phyloP scores from a whole-genome alignment of 106 monocot genomes.

The Dendrobium chrysotoxum region DNA sequence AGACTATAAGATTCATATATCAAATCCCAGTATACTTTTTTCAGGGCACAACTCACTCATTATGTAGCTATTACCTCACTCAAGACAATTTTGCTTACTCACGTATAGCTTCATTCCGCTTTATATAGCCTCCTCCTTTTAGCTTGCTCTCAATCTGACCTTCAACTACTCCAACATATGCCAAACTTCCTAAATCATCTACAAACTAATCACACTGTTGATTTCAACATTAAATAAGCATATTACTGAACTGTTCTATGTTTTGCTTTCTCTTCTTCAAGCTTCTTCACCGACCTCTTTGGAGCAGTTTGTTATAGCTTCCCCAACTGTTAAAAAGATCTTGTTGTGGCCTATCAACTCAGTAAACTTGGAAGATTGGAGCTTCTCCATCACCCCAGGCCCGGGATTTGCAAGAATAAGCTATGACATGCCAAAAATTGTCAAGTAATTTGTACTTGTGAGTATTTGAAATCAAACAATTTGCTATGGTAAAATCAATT shows the following conservation, averaged over 20 bases:
- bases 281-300: slow-evolving; percentile 13
- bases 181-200: too few species aligned
- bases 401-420: slow-evolving; percentile 55
- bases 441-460: not conserved
- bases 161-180: too few species aligned
- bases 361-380: slow-evolving; percentile 25
- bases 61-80: too few species aligned
- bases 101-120: too few species aligned
- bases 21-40: too few species aligned
- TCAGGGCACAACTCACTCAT: too few species aligned
- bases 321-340: slow-evolving; percentile 53
- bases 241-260: not conserved
- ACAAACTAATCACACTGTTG: too few species aligned
- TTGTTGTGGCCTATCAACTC: slow-evolving; percentile 52
- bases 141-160: too few species aligned
- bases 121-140: too few species aligned
- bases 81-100: too few species aligned
- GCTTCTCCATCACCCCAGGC: slow-evolving; percentile 46
- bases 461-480: not conserved
- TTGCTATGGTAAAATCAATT: not conserved
- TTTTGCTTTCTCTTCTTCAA: slow-evolving; percentile 11
- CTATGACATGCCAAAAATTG: slow-evolving; percentile 14
- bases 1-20: too few species aligned
- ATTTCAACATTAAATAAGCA: too few species aligned
- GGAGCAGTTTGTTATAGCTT: slow-evolving; percentile 37